Base-by-base conservation (phyloP, 129 eudicot species). In the Flaveria ramosissima region DNA sequence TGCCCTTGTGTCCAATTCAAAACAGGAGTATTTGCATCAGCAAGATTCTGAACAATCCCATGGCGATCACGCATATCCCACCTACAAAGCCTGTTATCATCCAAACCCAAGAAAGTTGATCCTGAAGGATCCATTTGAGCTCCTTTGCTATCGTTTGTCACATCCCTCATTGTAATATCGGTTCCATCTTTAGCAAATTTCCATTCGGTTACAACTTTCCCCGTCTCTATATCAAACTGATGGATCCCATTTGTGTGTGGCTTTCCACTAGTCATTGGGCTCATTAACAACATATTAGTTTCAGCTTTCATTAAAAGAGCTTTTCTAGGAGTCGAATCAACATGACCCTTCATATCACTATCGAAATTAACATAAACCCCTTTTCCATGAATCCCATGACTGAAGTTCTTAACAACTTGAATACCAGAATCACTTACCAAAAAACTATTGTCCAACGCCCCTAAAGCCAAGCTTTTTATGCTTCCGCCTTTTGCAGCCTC, bases 61-160 rank as follows among this genome's bases (percentile, higher is more conserved):
- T 84, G 80, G 15, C 92, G 80, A 41, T 94, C 99, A 26, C 99
- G 88, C 99, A 94, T 94, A 86, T 94, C 99, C 99, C 99, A 94
- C 71, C 97, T 83, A 43, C 99, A 94, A 68, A 94, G 74, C 74
- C 99, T 69, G 26, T 89, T 94, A 73, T 94, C 97, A 82, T 94
- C 99, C 82, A 94, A 78, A 7, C 99, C 99, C 85, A 94, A 85
- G 81, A 94, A 94, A n/a, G 99, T 94, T 2, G 99, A 91, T 0
- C 99, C 99, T 0, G 96, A 81, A 19, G 98, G 99, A 56, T 94
- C 99, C 85, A 94, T 80, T 63, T 94, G 99, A 73, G 99, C 94
- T 24, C 97, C 96, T 71, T 94, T 94, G 72, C 78, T 89, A 46
- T 94, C 99, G 63, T 91, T 94, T 0, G 99, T 87, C 30, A 94